Evolutionary conservation across 768 basidiomycete species (phyloP).

Genomic region (Suillus clintonianus): DNA sequence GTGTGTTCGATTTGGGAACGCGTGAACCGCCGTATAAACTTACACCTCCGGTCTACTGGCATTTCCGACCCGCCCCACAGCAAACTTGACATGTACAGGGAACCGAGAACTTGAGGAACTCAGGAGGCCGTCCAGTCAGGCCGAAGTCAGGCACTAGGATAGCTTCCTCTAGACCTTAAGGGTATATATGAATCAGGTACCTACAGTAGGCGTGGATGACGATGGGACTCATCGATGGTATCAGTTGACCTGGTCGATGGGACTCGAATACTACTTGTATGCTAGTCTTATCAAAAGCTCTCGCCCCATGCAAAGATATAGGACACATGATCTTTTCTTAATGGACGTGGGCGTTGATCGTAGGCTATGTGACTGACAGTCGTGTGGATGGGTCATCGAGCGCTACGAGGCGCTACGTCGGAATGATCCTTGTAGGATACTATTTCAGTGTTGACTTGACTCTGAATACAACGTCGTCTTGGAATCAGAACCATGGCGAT

Average conservation of each 20-base stretch:
- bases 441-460: not conserved
- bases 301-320: no score
- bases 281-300: not conserved
- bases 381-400: not conserved
- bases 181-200: not conserved
- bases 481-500: not conserved
- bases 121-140: not conserved
- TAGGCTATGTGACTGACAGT: slow-evolving; percentile 2
- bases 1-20: not conserved
- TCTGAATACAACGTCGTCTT: slow-evolving; percentile 1
- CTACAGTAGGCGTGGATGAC: not conserved
- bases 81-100: no score
- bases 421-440: not conserved
- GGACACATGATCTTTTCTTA: not conserved
- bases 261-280: no score
- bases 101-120: not conserved
- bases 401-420: not conserved
- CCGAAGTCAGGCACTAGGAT: not conserved
- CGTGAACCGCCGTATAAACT: not conserved
- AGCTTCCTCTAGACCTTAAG: no score
- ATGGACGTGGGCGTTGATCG: not conserved
- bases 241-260: no score
- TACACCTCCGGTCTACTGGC: not conserved
- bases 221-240: not conserved
- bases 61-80: not conserved